Base-by-base conservation (phyloP, 2,329 filamentous ascomycete genomes). In the Pseudophaeomoniella oleicola region DNA sequence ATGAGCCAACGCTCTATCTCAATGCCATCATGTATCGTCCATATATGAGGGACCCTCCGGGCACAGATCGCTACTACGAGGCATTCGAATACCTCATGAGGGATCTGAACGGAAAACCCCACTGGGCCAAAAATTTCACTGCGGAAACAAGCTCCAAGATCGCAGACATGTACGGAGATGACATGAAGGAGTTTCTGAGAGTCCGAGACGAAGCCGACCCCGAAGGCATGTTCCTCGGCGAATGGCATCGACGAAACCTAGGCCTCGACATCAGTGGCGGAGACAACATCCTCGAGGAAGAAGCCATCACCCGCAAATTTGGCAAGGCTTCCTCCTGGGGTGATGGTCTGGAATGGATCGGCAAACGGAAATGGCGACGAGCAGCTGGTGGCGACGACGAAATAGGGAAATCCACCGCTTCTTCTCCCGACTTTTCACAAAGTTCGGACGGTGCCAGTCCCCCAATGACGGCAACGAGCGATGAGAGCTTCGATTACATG, bases 91-190 rank as follows among this genome's bases (percentile, higher is more conserved):
- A 79, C 67, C 65, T 94, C 32, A 93, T 93, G 86, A 77, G 75
- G 40, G 81, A 92, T 32, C 64, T 92, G 47, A 82, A 80, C 36
- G 86, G 80, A 5, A 72, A 72, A 32, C 86, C 86, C 13, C 86
- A 94, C 58, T 94, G 86, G 83, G 86, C 86, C 5, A 94, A 94
- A 69, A 93, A 94, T 55, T 94, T 92, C 56, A 63, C 67, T 33
- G 67, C 69, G 5, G 66, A 71, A 3, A 60, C 65, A 4, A 67
- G 71, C 9, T 50, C 62, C 0, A 74, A 82, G 18, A 67, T 93
- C 31, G 68, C 72, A 40, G 54, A 57, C 1, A 74, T 83, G 55
- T 92, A 90, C 53, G 78, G 78, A 30, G 56, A 66, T n/a, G 63
- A 78, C 34, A 63, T 92, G 40, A 59, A 66, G 13, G 60, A 71